Evolutionary conservation across 225 moss, liverwort and hornwort genomes (phyloP), one percentile per base, ranked within the genome.

Genomic region (Lunularia cruciata): DNA sequence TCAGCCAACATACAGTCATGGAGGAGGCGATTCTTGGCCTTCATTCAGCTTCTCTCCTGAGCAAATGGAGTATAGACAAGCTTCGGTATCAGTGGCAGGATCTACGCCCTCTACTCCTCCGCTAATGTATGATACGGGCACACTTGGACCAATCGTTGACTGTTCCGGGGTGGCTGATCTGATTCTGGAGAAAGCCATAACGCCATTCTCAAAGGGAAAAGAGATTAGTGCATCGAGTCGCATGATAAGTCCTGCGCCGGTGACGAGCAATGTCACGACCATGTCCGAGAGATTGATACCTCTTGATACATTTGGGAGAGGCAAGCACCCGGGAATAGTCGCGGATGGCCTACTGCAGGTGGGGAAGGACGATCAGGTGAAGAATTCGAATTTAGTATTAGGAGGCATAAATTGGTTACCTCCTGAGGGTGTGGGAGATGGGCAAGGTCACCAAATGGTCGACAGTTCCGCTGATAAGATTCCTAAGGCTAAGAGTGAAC

Each of bases 51-150:
- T 60, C 39, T 60, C 60, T 36, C 60, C 39, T n/a, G 36, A 60
- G 35, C 60, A 60, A 16, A 60, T 60, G n/a, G 60, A 60, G 33
- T 40, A 60, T 36, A 32, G 36, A 36, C 39, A 36, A 9, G 3
- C n/a, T 33, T 20, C 60, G 36, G 35, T 19, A 60, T 60, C 60
- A 2, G 36, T 60, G 2, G 26, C 60, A 36, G 36, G 20, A 40
- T 23, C 35, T 3, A 35, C 60, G 19, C 60, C 60, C 35, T 60
- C 60, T 35, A 60, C 60, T 60, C 60, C 60, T 60, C 60, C 60
- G 35, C 60, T 60, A 12, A 8, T 35, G n/a, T 60, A 40, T 40
- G 60, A 60, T 40, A 60, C 60, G 3, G 39, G 33, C 60, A 60
- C 32, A 3, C 60, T 36, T 36, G 39, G 36, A 60, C 35, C 39